Conservation (phyloP, 1,139 yeast genomes). For the Geotrichum histeridarum region DNA sequence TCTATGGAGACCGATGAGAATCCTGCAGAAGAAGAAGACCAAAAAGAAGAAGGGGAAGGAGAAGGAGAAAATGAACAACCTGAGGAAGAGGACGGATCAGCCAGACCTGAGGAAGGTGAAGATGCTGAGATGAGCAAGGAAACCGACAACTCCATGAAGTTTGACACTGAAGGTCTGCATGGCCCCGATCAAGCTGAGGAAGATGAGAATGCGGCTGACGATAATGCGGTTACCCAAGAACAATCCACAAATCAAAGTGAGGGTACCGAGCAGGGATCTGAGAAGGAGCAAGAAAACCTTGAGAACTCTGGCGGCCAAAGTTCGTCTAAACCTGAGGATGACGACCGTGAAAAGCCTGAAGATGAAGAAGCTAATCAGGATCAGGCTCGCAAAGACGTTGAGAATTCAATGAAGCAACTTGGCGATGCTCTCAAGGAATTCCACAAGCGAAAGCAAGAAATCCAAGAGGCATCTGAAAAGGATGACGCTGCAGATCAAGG, state of each 20-base stretch:
- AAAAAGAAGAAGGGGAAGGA: constrained; percentile 62
- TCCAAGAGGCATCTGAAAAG: constrained; percentile 46
- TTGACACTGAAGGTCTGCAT: constrained; percentile 36
- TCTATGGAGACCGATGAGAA: constrained; percentile 70
- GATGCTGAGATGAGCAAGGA: constrained; percentile 31
- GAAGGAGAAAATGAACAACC: constrained; percentile 42
- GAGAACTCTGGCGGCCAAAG: constrained; percentile 28
- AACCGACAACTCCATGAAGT: constrained; percentile 23
- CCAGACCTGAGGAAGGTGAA: constrained; percentile 26
- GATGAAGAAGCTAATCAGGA: constrained; percentile 42
- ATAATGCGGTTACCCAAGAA: constrained; percentile 55
- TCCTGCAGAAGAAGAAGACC: constrained; percentile 64
- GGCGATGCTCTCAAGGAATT: constrained; percentile 90
- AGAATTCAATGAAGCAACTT: constrained; percentile 74
- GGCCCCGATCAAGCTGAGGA: constrained; percentile 50
- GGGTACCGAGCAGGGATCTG: constrained; percentile 68
- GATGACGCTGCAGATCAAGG: constrained; percentile 41
- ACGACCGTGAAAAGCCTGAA: constrained; percentile 21
- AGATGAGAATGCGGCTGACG: constrained; percentile 39
- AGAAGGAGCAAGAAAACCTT: constrained; percentile 50
- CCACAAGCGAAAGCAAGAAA: constrained; percentile 86
- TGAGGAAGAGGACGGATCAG: constrained; percentile 30
- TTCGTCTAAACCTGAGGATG: constrained; percentile 26
- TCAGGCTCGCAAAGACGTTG: constrained; percentile 64
- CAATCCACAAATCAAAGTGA: constrained; percentile 66